Base-by-base conservation (phyloP, 2,329 filamentous ascomycete species). In the Ophiostoma ulmi region DNA sequence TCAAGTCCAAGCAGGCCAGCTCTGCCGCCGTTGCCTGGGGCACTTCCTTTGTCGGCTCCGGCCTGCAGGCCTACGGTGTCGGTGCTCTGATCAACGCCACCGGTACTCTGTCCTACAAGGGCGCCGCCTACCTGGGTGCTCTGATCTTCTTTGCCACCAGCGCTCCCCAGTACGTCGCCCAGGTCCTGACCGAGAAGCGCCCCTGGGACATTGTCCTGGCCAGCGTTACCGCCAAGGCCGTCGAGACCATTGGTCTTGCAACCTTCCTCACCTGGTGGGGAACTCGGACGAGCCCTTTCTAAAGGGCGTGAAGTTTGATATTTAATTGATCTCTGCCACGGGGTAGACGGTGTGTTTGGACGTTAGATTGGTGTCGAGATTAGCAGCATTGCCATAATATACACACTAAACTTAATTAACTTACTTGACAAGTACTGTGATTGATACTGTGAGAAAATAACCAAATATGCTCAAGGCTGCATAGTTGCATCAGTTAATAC, bases 241-340 rank as follows among this genome's bases (percentile, higher is more conserved):
- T 97, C 76, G 95, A 98, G 88, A 97, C 95, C 3, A 88, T 98
- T 72, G 95, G 94, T 74, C 87, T 98, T 72, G 93, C 91, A 74
- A 80, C 97, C 78, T 93, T 98, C 87, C 86, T 98, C 77, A 97
- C 93, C 79, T 98, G 92, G 91, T 98, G 94, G 94, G 94, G 94
- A 78, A 97, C 94, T 78, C 90, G 91, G 79, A 95, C 93, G 83
- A 94, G 93, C 85, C 93, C 93, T 73, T 96, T 97, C 81, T 88
- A 93, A 78, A 48, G 65, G 65, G 63, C 26, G 55, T 63, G 26
- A 31, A 35, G 22, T 5, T 36, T 38, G 13, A 41, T 22, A n/a
- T 67, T 26, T 66, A 20, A 41, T 20, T 22, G 35, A 39, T 66
- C 63, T 63, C 58, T 35, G 58, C 52, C 14, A 10, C 58, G 11